A percentile compares a stretch with the other conserved stretches of the same genome.
Conservation (phyloP, 768 basidiomycete species). For the Ephemerocybe angulata region DNA sequence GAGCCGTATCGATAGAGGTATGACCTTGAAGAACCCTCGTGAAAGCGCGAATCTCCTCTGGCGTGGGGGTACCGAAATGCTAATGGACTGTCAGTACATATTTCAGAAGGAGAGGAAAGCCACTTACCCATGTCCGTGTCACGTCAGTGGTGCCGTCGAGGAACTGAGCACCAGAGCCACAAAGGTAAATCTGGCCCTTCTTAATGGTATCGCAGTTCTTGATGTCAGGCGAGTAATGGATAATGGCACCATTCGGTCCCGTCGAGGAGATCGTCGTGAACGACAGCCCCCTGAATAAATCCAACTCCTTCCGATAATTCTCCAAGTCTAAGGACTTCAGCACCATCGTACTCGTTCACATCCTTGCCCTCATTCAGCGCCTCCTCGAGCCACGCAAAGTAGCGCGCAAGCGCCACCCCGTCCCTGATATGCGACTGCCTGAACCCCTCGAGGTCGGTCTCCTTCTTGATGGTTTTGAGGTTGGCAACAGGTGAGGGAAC, state of each 20-base stretch:
- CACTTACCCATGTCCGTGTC: conserved; percentile 77
- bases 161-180: conserved; percentile 91
- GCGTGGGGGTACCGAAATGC: conserved; percentile 87
- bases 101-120: background rate
- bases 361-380: conserved; percentile 58
- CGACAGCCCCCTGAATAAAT: conserved; percentile 80
- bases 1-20: conserved; percentile 88
- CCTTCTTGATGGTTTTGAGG: conserved; percentile 78
- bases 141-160: conserved; percentile 94
- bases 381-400: conserved; percentile 95
- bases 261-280: conserved; percentile 92
- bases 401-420: conserved; percentile 80
- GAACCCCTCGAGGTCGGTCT: conserved; percentile 84
- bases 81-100: conserved; percentile 21
- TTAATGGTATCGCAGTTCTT: conserved; percentile 69
- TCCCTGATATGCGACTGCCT: conserved; percentile 85
- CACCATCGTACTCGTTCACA: conserved; percentile 77
- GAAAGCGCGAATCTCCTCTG: conserved; percentile 81
- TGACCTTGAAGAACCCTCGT: conserved; percentile 91
- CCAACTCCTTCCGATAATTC: conserved; percentile 76
- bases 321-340: conserved; percentile 77
- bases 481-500: conserved; percentile 73
- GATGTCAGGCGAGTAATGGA: conserved; percentile 86
- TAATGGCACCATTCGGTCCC: conserved; percentile 91
- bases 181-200: conserved; percentile 57